A percentile compares a stretch with the other conserved stretches of the same genome.
Conservation (phyloP, 768 basidiomycete species). For the Megacollybia marginata region DNA sequence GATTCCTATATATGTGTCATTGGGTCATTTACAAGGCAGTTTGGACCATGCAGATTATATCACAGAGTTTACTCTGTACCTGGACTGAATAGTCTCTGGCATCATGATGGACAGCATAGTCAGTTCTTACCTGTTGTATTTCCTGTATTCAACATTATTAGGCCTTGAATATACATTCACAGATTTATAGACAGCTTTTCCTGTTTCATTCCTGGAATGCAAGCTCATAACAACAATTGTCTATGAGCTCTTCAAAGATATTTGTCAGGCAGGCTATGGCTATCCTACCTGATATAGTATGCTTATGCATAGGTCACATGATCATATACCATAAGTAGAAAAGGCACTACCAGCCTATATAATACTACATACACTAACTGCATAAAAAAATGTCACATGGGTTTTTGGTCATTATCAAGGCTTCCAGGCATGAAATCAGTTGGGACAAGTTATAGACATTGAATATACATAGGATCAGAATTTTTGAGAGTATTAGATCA, state of each 20-base stretch:
- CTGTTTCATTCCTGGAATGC: conserved; percentile 13
- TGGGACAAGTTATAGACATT: too few species aligned
- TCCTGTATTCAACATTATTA: not conserved
- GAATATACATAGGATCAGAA: too few species aligned
- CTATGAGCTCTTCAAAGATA: conserved; percentile 9
- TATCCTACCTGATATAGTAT: too few species aligned
- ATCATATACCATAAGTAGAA: too few species aligned
- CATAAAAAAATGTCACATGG: too few species aligned
- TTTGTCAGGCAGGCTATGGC: conserved; percentile 6
- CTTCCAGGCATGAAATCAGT: too few species aligned
- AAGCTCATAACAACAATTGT: conserved; percentile 23
- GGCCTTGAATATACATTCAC: conserved; percentile 7
- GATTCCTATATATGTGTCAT: conserved; percentile 7
- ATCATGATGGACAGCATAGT: conserved; percentile 16
- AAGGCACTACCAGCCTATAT: too few species aligned
- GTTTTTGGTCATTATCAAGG: too few species aligned
- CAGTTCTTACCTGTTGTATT: not conserved
- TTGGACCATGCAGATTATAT: conserved; percentile 1
- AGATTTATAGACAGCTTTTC: conserved; percentile 8
- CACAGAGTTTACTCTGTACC: conserved; percentile 11
- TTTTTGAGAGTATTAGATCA: too few species aligned
- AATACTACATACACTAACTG: too few species aligned
- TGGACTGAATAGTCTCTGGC: conserved; percentile 12
- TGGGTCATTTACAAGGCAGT: conserved; percentile 4
- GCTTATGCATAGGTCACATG: too few species aligned